Evolutionary conservation across 1,139 yeast species (phyloP), one percentile per base, ranked within the genome.

Genomic region (Pichia sp.): DNA sequence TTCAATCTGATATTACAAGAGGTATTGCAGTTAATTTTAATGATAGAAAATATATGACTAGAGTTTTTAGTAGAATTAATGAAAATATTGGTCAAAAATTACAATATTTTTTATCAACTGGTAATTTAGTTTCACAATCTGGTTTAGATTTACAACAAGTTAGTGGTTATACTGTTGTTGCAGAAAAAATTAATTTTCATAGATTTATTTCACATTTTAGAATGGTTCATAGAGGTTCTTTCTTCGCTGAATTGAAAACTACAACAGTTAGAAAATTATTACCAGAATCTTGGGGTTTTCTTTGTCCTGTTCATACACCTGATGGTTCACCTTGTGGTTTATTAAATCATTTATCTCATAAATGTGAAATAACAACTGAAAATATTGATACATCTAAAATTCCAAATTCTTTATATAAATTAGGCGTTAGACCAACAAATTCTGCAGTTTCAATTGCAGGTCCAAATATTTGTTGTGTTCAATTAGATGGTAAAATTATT

Each of bases 261-360:
- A 94, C 98, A 31, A 86, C 98, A 0, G 99, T 92, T 46, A 83
- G 99, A 74, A 92, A 92, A 67, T 75, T 92, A 62, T 76, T 92
- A 52, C 99, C 99, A 0, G 99, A 92, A 69, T 86, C 96, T 1
- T 92, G 99, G 99, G 97, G 97, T 5, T 94, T 92, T 76, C 71
- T 94, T 60, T 94, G 99, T 72, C 98, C 99, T 27, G 98, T 94
- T 25, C 98, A 92, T 70, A 92, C 99, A 18, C 99, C 99, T 3
- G 99, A 92, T 85, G 99, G 99, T 62, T 86, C 97, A 45, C 99
- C 99, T 28, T 92, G 99, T 83, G 99, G 99, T 71, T 75, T 92
- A 66, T 75, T 92, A 61, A 94, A 94, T 70, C 99, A 92, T 74
- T 83, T 92, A 73, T 84, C 98, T 9, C 97, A 92, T 70, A 88